phyloP scores from a whole-genome alignment of 257 asterid genomes.

The Solanum medicagineum region DNA sequence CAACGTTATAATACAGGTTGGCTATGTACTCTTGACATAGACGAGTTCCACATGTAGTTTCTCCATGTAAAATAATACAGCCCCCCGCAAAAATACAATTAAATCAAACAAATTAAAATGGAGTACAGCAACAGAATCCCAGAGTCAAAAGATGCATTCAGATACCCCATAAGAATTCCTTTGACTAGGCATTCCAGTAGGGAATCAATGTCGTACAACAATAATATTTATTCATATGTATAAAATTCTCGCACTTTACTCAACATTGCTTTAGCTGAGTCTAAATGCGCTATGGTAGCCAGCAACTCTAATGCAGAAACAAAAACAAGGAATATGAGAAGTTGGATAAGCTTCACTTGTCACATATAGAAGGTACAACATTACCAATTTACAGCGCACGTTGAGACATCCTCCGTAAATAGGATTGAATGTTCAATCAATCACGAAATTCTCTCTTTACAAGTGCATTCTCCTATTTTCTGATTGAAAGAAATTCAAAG shows the following conservation, averaged over 20 bases:
- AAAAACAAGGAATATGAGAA: constrained; percentile 1
- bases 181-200: background rate
- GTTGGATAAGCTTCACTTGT: constrained; percentile 6
- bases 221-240: constrained; percentile 5
- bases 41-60: background rate
- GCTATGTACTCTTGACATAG: no score
- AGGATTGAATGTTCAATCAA: constrained; percentile 7
- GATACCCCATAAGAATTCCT: background rate
- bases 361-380: constrained; percentile 5
- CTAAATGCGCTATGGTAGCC: constrained; percentile 16
- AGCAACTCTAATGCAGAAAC: constrained; percentile 14
- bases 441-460: constrained; percentile 9
- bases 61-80: background rate
- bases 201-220: background rate
- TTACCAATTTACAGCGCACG: constrained; percentile 31
- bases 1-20: no score
- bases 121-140: background rate
- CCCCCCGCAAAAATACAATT: no score
- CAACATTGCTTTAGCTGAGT: constrained; percentile 25
- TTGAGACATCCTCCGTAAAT: constrained; percentile 4
- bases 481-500: constrained; percentile 72
- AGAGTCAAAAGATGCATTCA: background rate
- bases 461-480: constrained; percentile 14
- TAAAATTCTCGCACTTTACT: constrained; percentile 23
- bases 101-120: background rate